Base-by-base conservation (phyloP, 2,329 filamentous ascomycete genomes). In the Trichoderma koningii region DNA sequence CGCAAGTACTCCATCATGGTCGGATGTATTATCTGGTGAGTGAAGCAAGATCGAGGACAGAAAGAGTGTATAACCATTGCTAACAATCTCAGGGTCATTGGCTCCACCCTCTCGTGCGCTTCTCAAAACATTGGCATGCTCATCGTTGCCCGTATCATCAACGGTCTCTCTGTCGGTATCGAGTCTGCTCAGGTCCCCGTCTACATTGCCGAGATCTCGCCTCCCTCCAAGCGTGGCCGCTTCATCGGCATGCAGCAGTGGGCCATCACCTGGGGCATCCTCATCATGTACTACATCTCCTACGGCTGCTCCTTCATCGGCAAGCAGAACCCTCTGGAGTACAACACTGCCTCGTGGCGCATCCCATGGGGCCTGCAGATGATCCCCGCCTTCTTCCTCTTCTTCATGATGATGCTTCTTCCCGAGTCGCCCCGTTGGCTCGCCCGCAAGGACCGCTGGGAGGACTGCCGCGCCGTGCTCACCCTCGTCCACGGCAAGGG, bases 221-320 rank as follows among this genome's bases (percentile, higher is more conserved):
- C 72, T 10, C 84, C 84, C 48, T 82, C 83, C 3, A 75, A 76
- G 61, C 85, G 88, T 67, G 88, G 88, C 30, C 83, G 38, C 75
- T 88, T 93, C 53, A 88, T 93, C 30, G 87, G 88, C 63, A 83
- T 86, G 62, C 89, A 92, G 75, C 89, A 92, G 74, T 89, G 88
- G 80, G 87, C 89, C 55, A 92, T 93, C 68, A 90, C 89, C 63
- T 90, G 75, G 75, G 76, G 76, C 66, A 89, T 89, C 69, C 73
- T 89, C 68, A 87, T 88, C 77, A 89, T 89, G 86, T 90, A 89
- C 79, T 88, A 87, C 73, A 84, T 90, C 74, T 83, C 83, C 23
- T 84, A 88, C 71, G 89, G 87, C 23, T 86, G 84, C 74, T 86
- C 83, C 63, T 87, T 82, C 72, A 84, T 91, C 67, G 71, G 80